Evolutionary conservation across 1,139 yeast genomes (phyloP), one percentile per base, ranked within the genome.

Genomic region (Taiozyma sp.): DNA sequence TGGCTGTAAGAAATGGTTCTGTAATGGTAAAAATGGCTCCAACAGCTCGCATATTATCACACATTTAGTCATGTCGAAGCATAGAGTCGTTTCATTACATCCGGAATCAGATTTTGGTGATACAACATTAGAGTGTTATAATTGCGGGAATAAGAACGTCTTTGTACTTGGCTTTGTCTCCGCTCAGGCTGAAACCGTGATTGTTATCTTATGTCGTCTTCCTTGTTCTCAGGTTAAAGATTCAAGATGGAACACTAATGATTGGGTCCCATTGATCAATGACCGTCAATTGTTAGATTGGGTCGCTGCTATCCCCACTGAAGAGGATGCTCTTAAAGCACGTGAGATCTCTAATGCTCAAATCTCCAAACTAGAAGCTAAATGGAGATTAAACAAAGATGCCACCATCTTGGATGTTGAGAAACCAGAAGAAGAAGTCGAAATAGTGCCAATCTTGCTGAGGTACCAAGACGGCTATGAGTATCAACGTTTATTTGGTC

Each of bases 181-280:
- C 35, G 97, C 97, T 6, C 88, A 88, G 61, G 80, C 84, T 54
- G 96, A 88, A 59, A 85, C 91, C 6, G 91, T 89, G 45, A 93
- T 91, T 57, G 96, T 91, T 10, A 77, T 90, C 43, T 71, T 91
- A 47, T 91, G 97, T 69, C 80, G 98, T 51, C 75, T 88, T 52
- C 97, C 97, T 0, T 91, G 97, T 68, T 89, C 97, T 0, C 89
- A 83, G 62, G 71, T 80, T 4, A 82, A 82, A 56, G 88, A 87
- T 62, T 67, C 75, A 11, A 82, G 84, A 60, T 91, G 97, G 97
- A 96, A 89, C 62, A 84, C 95, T 1, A 78, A 77, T 41, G 87
- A 86, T 56, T 91, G 98, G 98, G 90, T 85, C 62, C 80, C 97
- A 0, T 71, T 91, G 52, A 88, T 91, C 52, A 95, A 86, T 56